Base-by-base conservation (phyloP, 2,329 filamentous ascomycete species). In the Phyllachora maydis region DNA sequence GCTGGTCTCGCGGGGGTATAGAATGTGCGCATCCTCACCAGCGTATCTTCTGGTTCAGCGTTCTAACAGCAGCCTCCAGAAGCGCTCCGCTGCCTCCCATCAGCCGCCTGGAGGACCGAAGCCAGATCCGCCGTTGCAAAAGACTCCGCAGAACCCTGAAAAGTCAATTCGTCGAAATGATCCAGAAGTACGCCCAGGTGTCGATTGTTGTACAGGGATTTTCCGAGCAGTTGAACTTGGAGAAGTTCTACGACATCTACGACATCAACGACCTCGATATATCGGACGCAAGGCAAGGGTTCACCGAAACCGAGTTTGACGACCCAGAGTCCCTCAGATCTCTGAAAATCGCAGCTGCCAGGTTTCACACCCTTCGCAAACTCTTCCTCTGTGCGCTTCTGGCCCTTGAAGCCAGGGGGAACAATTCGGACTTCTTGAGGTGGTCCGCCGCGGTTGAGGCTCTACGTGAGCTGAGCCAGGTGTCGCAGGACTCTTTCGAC, bases 161-260 rank as follows among this genome's bases (percentile, higher is more conserved):
- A 24, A 61, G 60, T 22, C 70, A 68, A 29, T 67, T 91, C 30
- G 60, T 60, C 18, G 64, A 72, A 9, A 62, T 76, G 24, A 66
- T 92, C 19, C 61, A 70, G 20, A 63, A 65, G 12, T 82, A 83
- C 37, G 65, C 71, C 25, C 65, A 77, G 33, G 69, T 75, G 8
- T 74, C 71, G 31, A 55, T 59, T 19, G 57, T 58, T 3, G 54
- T 95, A 11, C 72, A 72, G 40, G 64, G 63, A 1, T 67, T 91
- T 26, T 68, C 83, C 2, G 71, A 83, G 41, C 66, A 76, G 38
- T 64, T 75, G 23, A 78, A 92, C 38, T 52, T 98, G 20, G 81
- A 91, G 36, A 88, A 82, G 47, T 91, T 92, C 42, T 77, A 88
- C 37, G 85, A 95, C 40, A 75, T 85, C 29, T 83, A 85, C 41